Evolutionary conservation across 441 rosid genomes (phyloP), one percentile per base, ranked within the genome.

Genomic region (Macaranga tanarius): DNA sequence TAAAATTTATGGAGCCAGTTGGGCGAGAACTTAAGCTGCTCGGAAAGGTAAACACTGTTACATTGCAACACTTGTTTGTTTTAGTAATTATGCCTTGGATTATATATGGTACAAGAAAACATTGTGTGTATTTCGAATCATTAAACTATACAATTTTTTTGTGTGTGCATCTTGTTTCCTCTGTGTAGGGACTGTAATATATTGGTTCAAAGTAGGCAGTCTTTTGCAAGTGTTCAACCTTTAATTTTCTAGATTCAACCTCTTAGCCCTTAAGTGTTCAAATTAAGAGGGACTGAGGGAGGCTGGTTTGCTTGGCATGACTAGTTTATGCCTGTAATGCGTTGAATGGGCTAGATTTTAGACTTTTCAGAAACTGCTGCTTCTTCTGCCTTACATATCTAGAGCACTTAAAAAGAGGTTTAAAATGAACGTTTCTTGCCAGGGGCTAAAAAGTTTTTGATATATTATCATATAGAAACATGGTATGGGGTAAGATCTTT

Each of bases 1-100:
- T 89, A 64, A 89, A 86, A 79, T 91, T 90, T 74, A 62, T 92
- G 81, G 93, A 94, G 78, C 99, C 95, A 9, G 88, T 89, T 48
- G 92, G 89, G 59, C 85, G 84, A 79, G 95, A 90, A 77, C 86
- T 94, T 62, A 85, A 92, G 86, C 51, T 73, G 72, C 89, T 94
- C 45, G 97, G 97, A 68, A 90, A 89, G 99, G 97, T 94, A 85
- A 85, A 15, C 23, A 28, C 5, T 57, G 8, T 5, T 20, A 28
- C 17, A 50, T 42, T 67, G 28, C 17, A 23, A 51, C 28, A 15
- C 23, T 44, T 54, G 23, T 44, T 54, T 17, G 23, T 10, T 56
- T 25, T 28, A 16, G 16, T 26, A 0, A n/a, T 40, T n/a, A n/a
- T 54, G 34, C 31, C 48, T 5, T 17, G 13, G 26, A 45, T 42